A percentile compares a stretch with the other conserved stretches of the same genome.
Conservation (phyloP, 352 stramenopile genomes). For the Phytophthora cactorum region DNA sequence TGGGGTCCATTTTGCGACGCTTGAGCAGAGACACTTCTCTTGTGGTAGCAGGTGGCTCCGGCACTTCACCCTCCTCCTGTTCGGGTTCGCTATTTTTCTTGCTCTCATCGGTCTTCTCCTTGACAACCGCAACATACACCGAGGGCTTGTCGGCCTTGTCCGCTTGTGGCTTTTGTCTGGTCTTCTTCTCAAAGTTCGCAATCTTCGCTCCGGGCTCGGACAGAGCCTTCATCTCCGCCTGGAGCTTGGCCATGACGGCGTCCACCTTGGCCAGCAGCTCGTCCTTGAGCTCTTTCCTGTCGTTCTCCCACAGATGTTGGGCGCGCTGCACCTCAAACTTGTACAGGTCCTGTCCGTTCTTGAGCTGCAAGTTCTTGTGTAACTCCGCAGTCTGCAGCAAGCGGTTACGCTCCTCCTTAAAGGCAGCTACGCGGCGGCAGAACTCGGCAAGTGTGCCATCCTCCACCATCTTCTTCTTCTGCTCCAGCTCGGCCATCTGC, state of each 20-base stretch:
- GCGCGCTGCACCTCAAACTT: slow-evolving; percentile 80
- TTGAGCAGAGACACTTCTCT: slow-evolving; percentile 36
- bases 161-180: slow-evolving; percentile 10
- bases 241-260: slow-evolving; percentile 51
- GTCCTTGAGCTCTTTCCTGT: slow-evolving; percentile 60
- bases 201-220: slow-evolving; percentile 33
- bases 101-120: slow-evolving; percentile 7
- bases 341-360: slow-evolving; percentile 81
- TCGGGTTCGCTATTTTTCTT: slow-evolving; percentile 21
- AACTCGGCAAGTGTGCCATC: slow-evolving; percentile 84
- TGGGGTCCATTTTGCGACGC: slow-evolving; percentile 52
- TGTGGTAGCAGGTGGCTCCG: slow-evolving; percentile 15
- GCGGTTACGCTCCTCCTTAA: slow-evolving; percentile 82
- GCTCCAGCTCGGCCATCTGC: slow-evolving; percentile 76
- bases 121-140: slow-evolving; percentile 20
- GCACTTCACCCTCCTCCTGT: slow-evolving; percentile 35
- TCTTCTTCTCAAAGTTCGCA: slow-evolving; percentile 6
- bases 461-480: slow-evolving; percentile 87
- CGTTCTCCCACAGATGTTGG: slow-evolving; percentile 71
- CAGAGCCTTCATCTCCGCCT: slow-evolving; percentile 55
- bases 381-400: slow-evolving; percentile 77
- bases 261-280: slow-evolving; percentile 59
- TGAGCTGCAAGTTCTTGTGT: slow-evolving; percentile 87
- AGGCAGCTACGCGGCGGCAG: slow-evolving; percentile 81
- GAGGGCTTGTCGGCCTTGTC: slow-evolving; percentile 9